Percentiles rank a stretch among this genome's conserved stretches.
Evolutionary conservation across 106 monocot species (phyloP).

Genomic region (Xerophyta viscosa): DNA sequence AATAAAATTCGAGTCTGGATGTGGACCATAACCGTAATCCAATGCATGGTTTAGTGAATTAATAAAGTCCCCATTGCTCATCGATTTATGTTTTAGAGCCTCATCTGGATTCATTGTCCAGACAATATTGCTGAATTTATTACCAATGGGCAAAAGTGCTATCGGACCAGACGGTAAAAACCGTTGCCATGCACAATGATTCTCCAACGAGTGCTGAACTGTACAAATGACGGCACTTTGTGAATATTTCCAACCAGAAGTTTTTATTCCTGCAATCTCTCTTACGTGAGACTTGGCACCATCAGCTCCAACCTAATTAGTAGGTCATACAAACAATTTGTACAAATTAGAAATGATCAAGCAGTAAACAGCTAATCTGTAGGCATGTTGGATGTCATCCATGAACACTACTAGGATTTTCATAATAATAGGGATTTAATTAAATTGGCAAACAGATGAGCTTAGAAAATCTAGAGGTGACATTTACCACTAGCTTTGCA

Average conservation of each 20-base stretch:
- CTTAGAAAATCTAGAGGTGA: background rate
- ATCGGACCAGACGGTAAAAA: conserved; percentile 96
- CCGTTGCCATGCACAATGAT: conserved; percentile 93
- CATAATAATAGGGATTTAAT: no score
- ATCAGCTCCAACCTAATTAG: conserved; percentile 93
- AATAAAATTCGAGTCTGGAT: conserved; percentile 48
- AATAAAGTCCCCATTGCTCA: conserved; percentile 60
- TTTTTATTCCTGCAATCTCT: conserved; percentile 62
- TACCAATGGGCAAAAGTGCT: conserved; percentile 83
- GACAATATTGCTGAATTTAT: conserved; percentile 89
- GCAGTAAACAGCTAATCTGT: no score
- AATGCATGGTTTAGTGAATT: conserved; percentile 77
- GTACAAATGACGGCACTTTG: conserved; percentile 94
- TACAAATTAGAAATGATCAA: no score
- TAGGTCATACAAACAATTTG: background rate
- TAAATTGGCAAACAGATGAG: background rate
- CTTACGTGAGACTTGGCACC: conserved; percentile 85
- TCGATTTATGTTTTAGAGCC: conserved; percentile 36
- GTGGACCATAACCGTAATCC: conserved; percentile 76
- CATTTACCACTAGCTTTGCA: conserved; percentile 90
- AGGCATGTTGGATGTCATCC: no score
- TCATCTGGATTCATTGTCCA: conserved; percentile 90
- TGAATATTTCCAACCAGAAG: conserved; percentile 74
- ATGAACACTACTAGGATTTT: no score
- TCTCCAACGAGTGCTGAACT: conserved; percentile 67